Percentiles rank a stretch among this genome's conserved stretches.
These are phyloP conservation scores for Gryganskiella cystojenkinii DNA, from an alignment of 192 early-diverging fungal genomes.

Conservation along the genomic window DNA sequence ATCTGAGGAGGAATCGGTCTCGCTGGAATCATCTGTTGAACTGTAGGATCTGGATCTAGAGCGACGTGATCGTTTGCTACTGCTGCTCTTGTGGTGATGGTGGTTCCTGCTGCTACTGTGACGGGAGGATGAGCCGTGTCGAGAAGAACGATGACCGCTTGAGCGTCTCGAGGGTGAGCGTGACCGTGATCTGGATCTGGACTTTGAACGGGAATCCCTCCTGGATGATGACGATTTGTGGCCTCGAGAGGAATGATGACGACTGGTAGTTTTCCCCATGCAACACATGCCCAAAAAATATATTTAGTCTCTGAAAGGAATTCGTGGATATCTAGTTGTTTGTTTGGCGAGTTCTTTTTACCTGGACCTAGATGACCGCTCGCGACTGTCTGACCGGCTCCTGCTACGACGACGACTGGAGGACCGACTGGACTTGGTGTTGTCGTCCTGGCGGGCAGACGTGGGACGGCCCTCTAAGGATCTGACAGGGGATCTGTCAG, in stretches of 20 bases:
- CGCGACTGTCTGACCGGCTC: constrained; percentile 13
- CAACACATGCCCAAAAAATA: neutral
- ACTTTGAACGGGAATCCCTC: constrained; percentile 6
- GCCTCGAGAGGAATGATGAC: neutral
- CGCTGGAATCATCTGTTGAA: constrained; percentile 18
- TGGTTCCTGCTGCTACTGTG: constrained; percentile 1
- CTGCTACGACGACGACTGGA: constrained; percentile 9
- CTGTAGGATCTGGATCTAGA: constrained; percentile 32
- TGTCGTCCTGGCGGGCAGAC: neutral
- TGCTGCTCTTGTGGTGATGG: constrained; percentile 27
- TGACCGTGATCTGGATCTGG: constrained; percentile 16
- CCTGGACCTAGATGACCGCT: neutral
- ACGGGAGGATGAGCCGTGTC: too few relatives aligned
- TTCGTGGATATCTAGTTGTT: too few relatives aligned
- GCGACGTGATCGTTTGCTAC: constrained; percentile 32
- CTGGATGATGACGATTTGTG: constrained; percentile 7
- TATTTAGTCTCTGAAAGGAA: too few relatives aligned
- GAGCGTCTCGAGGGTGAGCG: constrained; percentile 22
- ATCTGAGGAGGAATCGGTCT: constrained; percentile 32
- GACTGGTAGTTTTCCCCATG: neutral
- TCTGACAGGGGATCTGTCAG: too few relatives aligned
- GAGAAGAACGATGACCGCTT: constrained; percentile 1
- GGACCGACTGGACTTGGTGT: neutral
- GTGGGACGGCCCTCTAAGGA: neutral
- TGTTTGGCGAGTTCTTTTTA: neutral